Conservation (phyloP, 2,329 filamentous ascomycete genomes). For the Aspergillus sp. region DNA sequence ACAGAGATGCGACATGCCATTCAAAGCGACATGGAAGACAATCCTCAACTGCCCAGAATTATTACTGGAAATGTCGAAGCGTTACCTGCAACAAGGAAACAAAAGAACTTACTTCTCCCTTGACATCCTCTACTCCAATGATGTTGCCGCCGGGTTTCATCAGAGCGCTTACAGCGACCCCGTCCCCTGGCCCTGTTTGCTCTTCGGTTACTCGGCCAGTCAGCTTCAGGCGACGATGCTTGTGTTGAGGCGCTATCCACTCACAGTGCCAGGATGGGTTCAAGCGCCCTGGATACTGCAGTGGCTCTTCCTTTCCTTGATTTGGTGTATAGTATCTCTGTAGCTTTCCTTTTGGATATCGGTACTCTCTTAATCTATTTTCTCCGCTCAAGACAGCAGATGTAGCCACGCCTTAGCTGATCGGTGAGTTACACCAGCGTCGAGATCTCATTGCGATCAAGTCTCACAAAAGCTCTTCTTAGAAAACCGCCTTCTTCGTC, state of each 20-base stretch:
- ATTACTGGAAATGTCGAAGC: too few species aligned
- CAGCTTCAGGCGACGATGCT: slow-evolving; percentile 2
- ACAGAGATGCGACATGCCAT: too few species aligned
- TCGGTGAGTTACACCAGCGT: slow-evolving; percentile 13
- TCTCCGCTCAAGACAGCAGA: slow-evolving; percentile 13
- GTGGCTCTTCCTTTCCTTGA: too few species aligned
- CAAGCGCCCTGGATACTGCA: too few species aligned
- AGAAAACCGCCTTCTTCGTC: slow-evolving; percentile 2
- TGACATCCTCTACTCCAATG: too few species aligned
- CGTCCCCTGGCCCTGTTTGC: slow-evolving; percentile 7
- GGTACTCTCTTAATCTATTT: slow-evolving; percentile 15
- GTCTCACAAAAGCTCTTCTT: background rate
- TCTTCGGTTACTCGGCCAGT: slow-evolving; percentile 8
- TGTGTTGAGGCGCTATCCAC: background rate
- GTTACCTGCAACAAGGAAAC: too few species aligned
- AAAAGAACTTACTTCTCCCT: too few species aligned
- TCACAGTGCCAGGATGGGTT: background rate
- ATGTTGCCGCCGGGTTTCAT: slow-evolving; percentile 19
- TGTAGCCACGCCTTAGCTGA: slow-evolving; percentile 15
- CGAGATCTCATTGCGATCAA: background rate
- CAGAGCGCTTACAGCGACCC: slow-evolving; percentile 18
- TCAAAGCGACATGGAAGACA: too few species aligned
- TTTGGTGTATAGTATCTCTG: too few species aligned
- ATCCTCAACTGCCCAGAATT: too few species aligned
- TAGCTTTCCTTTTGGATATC: slow-evolving; percentile 1